Base-by-base conservation (phyloP, 179 eudicot species). In the Drosera spatulata region DNA sequence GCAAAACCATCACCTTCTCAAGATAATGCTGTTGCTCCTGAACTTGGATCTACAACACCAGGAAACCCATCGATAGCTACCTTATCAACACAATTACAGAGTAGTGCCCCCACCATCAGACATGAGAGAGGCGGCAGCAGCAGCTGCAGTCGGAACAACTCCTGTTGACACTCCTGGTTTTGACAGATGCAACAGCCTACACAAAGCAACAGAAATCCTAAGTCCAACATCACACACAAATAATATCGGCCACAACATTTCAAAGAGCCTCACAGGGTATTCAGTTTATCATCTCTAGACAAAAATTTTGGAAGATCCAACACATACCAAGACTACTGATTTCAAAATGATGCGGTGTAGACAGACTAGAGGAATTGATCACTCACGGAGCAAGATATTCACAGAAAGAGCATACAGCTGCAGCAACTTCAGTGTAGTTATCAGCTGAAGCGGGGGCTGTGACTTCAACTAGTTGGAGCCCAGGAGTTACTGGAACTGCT, bases 361-460 rank as follows among this genome's bases (percentile, higher is more conserved):
- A 38, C 38, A 53, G 33, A 22, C 33, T 22, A 22, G 33, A 22
- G 33, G 33, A 22, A 22, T 22, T 22, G 33, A 22, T 22, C 45
- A 55, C 93, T 85, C 77, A 91, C 96, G 97, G 97, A 58, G 96
- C 94, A 68, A 91, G 90, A 61, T 85, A 85, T 82, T 91, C 97
- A 61, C 95, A 91, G 60, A 91, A 91, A 14, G 96, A 91, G 45
- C 95, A 78, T 44, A 91, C 73, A 41, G 96, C 77, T 14, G 94
- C 77, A 38, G 62, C 96, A 65, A 88, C 85, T 53, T 91, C 95
- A 33, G 66, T 64, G 64, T 91, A 91, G 61, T 83, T 91, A 49
- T 91, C 95, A 39, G 91, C 67, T 40, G 95, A 52, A 38, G 98
- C 88, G 15, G 91, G 89, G 58, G 96, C 96, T 14, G 96, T 88